These are phyloP conservation scores for Parastagonospora avenae DNA, from an alignment of 2,329 filamentous ascomycete species.

Conservation along the genomic window DNA sequence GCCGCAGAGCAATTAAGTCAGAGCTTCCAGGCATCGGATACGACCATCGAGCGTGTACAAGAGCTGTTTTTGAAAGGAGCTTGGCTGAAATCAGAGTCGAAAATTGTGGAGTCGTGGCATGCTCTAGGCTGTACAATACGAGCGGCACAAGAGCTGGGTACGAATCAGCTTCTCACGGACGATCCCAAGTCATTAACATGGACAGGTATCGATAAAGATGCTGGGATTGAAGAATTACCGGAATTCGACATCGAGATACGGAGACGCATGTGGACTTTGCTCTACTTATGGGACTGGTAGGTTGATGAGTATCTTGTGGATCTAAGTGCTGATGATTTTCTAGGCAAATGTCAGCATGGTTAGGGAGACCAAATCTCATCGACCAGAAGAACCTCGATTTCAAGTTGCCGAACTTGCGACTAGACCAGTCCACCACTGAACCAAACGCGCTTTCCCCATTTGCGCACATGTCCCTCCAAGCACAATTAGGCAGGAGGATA, in stretches of 20 bases:
- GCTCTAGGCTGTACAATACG: slow-evolving; percentile 51
- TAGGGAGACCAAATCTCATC: slow-evolving; percentile 53
- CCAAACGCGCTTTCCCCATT: slow-evolving; percentile 51
- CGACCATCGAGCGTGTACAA: slow-evolving; percentile 54
- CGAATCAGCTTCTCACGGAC: not conserved
- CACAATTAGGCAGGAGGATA: slow-evolving; percentile 43
- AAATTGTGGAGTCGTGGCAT: slow-evolving; percentile 58
- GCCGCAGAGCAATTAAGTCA: slow-evolving; percentile 52
- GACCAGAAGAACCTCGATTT: slow-evolving; percentile 49
- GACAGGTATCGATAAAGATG: slow-evolving; percentile 49
- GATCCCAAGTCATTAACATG: not conserved
- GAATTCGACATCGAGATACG: slow-evolving; percentile 57
- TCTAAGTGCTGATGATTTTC: not conserved
- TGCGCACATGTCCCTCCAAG: slow-evolving; percentile 51
- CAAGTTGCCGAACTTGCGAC: slow-evolving; percentile 48
- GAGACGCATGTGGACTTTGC: slow-evolving; percentile 53
- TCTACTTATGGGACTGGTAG: slow-evolving; percentile 58
- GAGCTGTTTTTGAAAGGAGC: slow-evolving; percentile 55
- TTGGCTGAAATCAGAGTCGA: slow-evolving; percentile 56
- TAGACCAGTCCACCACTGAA: slow-evolving; percentile 42
- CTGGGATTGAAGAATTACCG: slow-evolving; percentile 40
- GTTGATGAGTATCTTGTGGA: slow-evolving; percentile 5
- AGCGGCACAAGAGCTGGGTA: slow-evolving; percentile 57
- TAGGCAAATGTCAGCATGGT: slow-evolving; percentile 52
- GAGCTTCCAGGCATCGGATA: slow-evolving; percentile 51